phyloP scores from a whole-genome alignment of 2,329 filamentous ascomycete species.

The Colletotrichum spaethianum region DNA sequence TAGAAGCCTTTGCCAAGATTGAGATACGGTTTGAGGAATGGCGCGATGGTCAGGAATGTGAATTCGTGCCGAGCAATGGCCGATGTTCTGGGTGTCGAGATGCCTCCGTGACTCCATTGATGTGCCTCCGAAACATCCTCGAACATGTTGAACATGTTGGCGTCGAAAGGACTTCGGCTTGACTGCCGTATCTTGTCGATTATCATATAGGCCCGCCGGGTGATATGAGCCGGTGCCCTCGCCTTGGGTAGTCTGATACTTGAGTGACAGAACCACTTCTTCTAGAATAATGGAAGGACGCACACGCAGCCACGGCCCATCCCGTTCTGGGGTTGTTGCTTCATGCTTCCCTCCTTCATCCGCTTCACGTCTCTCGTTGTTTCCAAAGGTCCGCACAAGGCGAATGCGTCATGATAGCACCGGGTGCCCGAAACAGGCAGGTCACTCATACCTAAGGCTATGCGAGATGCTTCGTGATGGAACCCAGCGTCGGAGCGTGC shows the following conservation, averaged over 20 bases:
- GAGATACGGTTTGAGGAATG: slow-evolving; percentile 17
- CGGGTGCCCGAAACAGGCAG: slow-evolving; percentile 31
- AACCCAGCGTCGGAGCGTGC: slow-evolving; percentile 22
- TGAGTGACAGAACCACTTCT: slow-evolving; percentile 27
- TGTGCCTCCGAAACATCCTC: slow-evolving; percentile 17
- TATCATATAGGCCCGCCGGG: slow-evolving; percentile 17
- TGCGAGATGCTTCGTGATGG: slow-evolving; percentile 35
- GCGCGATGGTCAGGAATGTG: slow-evolving; percentile 20
- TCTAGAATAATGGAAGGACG: slow-evolving; percentile 36
- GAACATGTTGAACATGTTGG: slow-evolving; percentile 17
- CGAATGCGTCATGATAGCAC: slow-evolving; percentile 37
- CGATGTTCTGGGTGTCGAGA: slow-evolving; percentile 3
- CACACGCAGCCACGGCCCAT: slow-evolving; percentile 5
- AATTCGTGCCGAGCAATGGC: slow-evolving; percentile 9
- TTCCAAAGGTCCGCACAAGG: slow-evolving; percentile 23
- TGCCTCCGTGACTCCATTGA: slow-evolving; percentile 3
- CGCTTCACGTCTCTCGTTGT: slow-evolving; percentile 37
- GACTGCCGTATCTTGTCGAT: slow-evolving; percentile 26
- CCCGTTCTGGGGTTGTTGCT: slow-evolving; percentile 19
- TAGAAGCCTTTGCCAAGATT: slow-evolving; percentile 25
- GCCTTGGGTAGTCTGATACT: slow-evolving; percentile 16
- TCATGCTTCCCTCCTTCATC: slow-evolving; percentile 24
- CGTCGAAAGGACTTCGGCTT: slow-evolving; percentile 22
- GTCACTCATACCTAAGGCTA: slow-evolving; percentile 37
- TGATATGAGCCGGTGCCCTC: slow-evolving; percentile 24